Percentiles rank a stretch among this genome's conserved stretches.
phyloP scores from a whole-genome alignment of 805 yeast genomes.

The Candida pini region DNA sequence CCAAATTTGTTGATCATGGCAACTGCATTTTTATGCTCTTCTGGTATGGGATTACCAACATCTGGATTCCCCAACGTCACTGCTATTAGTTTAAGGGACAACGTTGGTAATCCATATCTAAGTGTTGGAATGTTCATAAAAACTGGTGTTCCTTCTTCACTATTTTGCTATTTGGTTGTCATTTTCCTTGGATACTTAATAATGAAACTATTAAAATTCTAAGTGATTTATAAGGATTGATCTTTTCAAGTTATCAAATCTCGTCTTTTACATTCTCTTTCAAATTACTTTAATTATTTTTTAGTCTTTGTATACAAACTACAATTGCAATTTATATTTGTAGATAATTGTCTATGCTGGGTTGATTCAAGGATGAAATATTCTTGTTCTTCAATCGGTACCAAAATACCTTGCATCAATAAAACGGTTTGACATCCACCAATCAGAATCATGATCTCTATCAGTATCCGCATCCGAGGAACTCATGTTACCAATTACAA shows the following conservation, averaged over 20 bases:
- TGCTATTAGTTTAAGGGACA: slow-evolving; percentile 92
- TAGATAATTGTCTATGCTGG: no score
- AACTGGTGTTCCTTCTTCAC: slow-evolving; percentile 84
- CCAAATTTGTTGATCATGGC: slow-evolving; percentile 74
- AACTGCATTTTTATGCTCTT: slow-evolving; percentile 69
- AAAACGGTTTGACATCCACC: slow-evolving; percentile 63
- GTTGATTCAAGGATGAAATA: no score
- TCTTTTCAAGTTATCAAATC: background rate
- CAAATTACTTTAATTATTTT: background rate
- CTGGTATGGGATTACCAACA: slow-evolving; percentile 95
- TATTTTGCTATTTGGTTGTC: slow-evolving; percentile 66
- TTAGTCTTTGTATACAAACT: no score
- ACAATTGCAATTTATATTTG: no score
- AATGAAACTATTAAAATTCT: slow-evolving; percentile 55
- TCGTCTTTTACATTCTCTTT: background rate
- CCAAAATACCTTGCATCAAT: slow-evolving; percentile 79
- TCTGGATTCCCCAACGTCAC: slow-evolving; percentile 96
- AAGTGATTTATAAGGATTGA: slow-evolving; percentile 4
- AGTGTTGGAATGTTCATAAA: slow-evolving; percentile 83
- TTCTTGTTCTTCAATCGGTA: slow-evolving; percentile 31
- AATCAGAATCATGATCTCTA: slow-evolving; percentile 36
- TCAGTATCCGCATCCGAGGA: slow-evolving; percentile 19
- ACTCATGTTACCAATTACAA: slow-evolving; percentile 67
- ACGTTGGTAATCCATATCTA: slow-evolving; percentile 83
- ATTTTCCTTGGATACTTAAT: slow-evolving; percentile 75